A percentile compares a stretch with the other conserved stretches of the same genome.
Evolutionary conservation across 129 eudicot species (phyloP).

Genomic region (Cynara cardunculus): DNA sequence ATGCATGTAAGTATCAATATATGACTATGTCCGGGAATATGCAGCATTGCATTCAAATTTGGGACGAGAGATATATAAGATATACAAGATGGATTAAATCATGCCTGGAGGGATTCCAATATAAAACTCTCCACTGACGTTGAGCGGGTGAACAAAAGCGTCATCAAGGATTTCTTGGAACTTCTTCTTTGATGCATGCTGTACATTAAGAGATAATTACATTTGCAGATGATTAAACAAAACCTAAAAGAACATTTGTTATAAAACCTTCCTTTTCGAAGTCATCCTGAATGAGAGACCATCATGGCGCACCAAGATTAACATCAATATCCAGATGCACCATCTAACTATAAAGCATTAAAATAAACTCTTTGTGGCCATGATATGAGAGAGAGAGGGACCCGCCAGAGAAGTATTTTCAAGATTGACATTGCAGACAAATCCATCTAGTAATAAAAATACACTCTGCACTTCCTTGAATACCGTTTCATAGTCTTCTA

Average conservation of each 20-base stretch:
- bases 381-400: no score
- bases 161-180: constrained; percentile 88
- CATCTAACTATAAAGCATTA: no score
- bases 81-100: constrained; percentile 15
- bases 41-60: background rate
- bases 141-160: constrained; percentile 70
- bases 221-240: background rate
- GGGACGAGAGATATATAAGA: background rate
- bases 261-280: background rate
- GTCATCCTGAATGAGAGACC: background rate
- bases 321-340: no score
- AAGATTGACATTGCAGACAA: no score
- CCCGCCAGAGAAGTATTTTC: no score
- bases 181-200: constrained; percentile 77
- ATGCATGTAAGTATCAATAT: no score
- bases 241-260: background rate
- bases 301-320: background rate
- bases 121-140: constrained; percentile 77
- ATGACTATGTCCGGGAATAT: no score
- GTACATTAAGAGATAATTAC: constrained; percentile 18
- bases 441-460: no score
- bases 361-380: no score
- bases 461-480: no score
- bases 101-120: constrained; percentile 94
- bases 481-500: no score